Evolutionary conservation across 2,329 filamentous ascomycete species (phyloP).

Genomic region (Colletotrichum horii): DNA sequence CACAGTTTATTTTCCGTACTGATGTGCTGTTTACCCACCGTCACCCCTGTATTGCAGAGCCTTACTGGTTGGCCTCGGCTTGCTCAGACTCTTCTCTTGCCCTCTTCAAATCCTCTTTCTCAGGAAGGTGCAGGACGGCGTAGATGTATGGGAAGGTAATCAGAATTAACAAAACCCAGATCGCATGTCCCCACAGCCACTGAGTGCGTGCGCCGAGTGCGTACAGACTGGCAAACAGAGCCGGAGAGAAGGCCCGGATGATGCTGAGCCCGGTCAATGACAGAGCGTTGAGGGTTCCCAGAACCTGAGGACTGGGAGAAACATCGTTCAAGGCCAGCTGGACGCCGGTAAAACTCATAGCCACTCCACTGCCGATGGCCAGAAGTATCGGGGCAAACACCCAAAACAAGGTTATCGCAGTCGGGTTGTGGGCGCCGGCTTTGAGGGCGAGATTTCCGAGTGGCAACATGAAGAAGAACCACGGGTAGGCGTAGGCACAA

Average conservation of each 20-base stretch:
- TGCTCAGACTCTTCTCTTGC: background rate
- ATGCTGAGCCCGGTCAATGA: constrained; percentile 67
- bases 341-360: constrained; percentile 73
- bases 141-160: background rate
- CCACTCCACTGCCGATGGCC: constrained; percentile 65
- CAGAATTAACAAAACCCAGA: background rate
- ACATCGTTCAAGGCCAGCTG: constrained; percentile 80
- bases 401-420: constrained; percentile 60
- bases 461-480: constrained; percentile 62
- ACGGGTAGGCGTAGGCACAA: constrained; percentile 61
- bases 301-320: constrained; percentile 64
- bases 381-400: constrained; percentile 38
- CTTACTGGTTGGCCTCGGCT: background rate
- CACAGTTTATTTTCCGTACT: background rate
- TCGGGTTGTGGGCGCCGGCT: constrained; percentile 40
- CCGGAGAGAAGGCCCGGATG: constrained; percentile 70
- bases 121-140: background rate
- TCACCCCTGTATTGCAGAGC: background rate
- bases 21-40: background rate
- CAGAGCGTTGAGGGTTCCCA: constrained; percentile 70
- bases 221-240: constrained; percentile 69
- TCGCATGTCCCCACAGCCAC: constrained; percentile 63
- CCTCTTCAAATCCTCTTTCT: background rate
- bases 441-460: constrained; percentile 66
- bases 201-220: constrained; percentile 69